Conservation (phyloP, 371 early-diverging fungal species). For the Chytridium lagenaria region DNA sequence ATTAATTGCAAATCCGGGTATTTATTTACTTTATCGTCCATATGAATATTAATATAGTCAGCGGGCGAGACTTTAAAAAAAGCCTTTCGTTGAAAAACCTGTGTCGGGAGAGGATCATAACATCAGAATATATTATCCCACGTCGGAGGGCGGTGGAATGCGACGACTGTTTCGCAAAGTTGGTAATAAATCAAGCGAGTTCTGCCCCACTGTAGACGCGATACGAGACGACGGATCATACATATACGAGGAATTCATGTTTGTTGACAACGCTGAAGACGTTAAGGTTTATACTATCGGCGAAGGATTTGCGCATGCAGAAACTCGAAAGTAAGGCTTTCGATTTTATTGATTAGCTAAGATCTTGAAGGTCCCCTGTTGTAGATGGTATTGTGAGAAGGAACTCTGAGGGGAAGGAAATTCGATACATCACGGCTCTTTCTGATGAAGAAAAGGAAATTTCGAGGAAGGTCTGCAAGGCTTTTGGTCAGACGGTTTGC, state of each 20-base stretch:
- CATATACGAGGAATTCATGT: slow-evolving; percentile 96
- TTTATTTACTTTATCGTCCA: not conserved
- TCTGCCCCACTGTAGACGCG: slow-evolving; percentile 68
- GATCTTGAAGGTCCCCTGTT: slow-evolving; percentile 81
- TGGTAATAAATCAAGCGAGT: slow-evolving; percentile 96
- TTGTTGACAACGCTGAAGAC: slow-evolving; percentile 93
- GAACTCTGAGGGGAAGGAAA: slow-evolving; percentile 97
- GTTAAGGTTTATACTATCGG: slow-evolving; percentile 98
- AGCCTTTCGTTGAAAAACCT: slow-evolving; percentile 99
- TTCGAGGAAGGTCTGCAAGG: slow-evolving; percentile 77
- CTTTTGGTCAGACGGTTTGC: slow-evolving; percentile 94
- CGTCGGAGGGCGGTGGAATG: slow-evolving; percentile 84
- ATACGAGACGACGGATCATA: slow-evolving; percentile 84
- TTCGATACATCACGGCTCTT: slow-evolving; percentile 87
- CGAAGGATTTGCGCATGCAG: slow-evolving; percentile 89
- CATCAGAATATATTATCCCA: slow-evolving; percentile 92
- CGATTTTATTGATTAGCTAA: slow-evolving; percentile 19
- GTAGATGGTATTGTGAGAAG: slow-evolving; percentile 97
- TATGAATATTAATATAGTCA: slow-evolving; percentile 57
- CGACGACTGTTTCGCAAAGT: slow-evolving; percentile 95
- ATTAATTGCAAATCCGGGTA: not conserved
- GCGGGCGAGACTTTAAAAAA: slow-evolving; percentile 71
- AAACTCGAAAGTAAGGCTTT: slow-evolving; percentile 86
- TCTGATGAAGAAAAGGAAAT: slow-evolving; percentile 82
- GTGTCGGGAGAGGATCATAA: slow-evolving; percentile 97